Evolutionary conservation across 345 rosid genomes (phyloP).

Genomic region (Gossypium stocksii): DNA sequence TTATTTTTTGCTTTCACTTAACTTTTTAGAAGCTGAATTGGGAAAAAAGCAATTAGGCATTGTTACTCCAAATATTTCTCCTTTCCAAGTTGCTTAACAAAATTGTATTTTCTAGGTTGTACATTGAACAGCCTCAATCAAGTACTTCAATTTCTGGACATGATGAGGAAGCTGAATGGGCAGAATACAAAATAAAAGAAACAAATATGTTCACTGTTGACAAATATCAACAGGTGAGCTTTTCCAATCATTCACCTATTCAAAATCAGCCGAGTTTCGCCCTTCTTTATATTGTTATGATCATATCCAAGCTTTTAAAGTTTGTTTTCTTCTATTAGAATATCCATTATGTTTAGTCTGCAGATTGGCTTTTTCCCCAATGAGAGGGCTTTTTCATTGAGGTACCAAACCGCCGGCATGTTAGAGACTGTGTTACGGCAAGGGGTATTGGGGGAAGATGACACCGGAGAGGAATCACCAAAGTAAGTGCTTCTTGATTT

Average conservation of each 20-base stretch:
- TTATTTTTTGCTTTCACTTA: too few species aligned
- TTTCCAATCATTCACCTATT: slow-evolving; percentile 1
- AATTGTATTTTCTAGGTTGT: slow-evolving; percentile 42
- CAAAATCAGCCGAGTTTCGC: neutral
- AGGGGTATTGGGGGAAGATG: slow-evolving; percentile 95
- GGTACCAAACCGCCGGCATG: slow-evolving; percentile 94
- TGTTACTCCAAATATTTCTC: neutral
- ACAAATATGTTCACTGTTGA: slow-evolving; percentile 89
- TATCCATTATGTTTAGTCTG: slow-evolving; percentile 61
- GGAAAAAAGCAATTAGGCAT: too few species aligned
- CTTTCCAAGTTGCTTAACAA: neutral
- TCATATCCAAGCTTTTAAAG: neutral
- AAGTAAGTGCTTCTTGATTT: slow-evolving; percentile 40
- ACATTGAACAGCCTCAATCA: slow-evolving; percentile 69
- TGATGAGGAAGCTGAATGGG: slow-evolving; percentile 74
- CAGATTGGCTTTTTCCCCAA: slow-evolving; percentile 84
- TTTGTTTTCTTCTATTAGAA: slow-evolving; percentile 31
- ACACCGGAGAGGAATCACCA: slow-evolving; percentile 90
- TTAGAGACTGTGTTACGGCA: slow-evolving; percentile 73
- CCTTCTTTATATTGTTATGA: neutral
- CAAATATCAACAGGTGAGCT: slow-evolving; percentile 83
- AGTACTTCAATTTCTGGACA: slow-evolving; percentile 47
- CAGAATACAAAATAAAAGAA: slow-evolving; percentile 89
- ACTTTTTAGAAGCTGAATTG: too few species aligned
- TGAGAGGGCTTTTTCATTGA: slow-evolving; percentile 72